A percentile compares a stretch with the other conserved stretches of the same genome.
These are phyloP conservation scores for Candida stauntonica DNA, from an alignment of 805 yeast species.

Conservation along the genomic window DNA sequence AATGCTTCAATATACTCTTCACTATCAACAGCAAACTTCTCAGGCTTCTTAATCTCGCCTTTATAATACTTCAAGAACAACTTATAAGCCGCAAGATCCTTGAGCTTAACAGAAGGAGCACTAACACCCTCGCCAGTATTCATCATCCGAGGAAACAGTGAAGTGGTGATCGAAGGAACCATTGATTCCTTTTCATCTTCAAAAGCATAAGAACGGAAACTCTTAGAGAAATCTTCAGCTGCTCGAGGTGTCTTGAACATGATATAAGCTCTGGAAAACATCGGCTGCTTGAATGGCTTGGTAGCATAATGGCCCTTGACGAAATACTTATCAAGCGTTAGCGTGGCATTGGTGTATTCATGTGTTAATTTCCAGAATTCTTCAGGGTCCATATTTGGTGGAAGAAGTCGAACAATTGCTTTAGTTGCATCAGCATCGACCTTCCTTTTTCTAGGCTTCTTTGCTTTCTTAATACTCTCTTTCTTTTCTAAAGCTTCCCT, in stretches of 20 bases:
- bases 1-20: conserved; percentile 2
- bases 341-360: conserved; percentile 12
- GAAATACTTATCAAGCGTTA: conserved; percentile 30
- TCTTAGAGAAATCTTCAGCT: conserved; percentile 28
- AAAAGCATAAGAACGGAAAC: conserved; percentile 18
- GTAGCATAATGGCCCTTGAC: conserved; percentile 37
- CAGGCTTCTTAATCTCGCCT: conserved; percentile 22
- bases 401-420: conserved; percentile 38
- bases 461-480: background rate
- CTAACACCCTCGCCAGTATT: conserved; percentile 8
- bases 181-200: conserved; percentile 28
- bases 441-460: too few species aligned
- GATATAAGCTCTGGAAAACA: conserved; percentile 39
- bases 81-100: conserved; percentile 19
- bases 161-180: conserved; percentile 33
- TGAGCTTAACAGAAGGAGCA: conserved; percentile 10
- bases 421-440: conserved; percentile 15
- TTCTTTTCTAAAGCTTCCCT: background rate
- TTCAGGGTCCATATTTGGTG: conserved; percentile 34
- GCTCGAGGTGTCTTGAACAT: conserved; percentile 28
- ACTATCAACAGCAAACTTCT: conserved; percentile 5
- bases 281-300: conserved; percentile 36
- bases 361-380: conserved; percentile 28
- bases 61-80: conserved; percentile 20
- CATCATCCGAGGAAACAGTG: conserved; percentile 32